phyloP scores from a whole-genome alignment of 2,329 filamentous ascomycete species.

The Xylariaceae sp. region DNA sequence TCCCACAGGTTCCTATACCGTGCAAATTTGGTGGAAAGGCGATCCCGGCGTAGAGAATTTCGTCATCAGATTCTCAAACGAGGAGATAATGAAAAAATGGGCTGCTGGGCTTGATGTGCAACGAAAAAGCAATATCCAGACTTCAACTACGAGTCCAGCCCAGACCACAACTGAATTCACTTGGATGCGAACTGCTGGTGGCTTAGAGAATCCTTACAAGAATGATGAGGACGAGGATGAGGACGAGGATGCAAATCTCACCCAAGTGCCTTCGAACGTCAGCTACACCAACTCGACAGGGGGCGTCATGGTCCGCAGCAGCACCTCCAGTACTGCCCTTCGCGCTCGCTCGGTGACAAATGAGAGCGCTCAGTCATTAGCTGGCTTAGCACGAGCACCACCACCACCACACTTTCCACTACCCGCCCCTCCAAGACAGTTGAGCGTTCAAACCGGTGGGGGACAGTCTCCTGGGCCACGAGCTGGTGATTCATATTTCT shows the following conservation, averaged over 20 bases:
- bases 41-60: slow-evolving; percentile 96
- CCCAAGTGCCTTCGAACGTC: slow-evolving; percentile 33
- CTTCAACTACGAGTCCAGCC: slow-evolving; percentile 45
- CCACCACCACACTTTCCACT: slow-evolving; percentile 69
- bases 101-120: slow-evolving; percentile 73
- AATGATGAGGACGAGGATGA: slow-evolving; percentile 61
- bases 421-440: slow-evolving; percentile 50
- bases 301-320: slow-evolving; percentile 57
- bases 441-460: slow-evolving; percentile 64
- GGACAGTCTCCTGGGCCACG: slow-evolving; percentile 58
- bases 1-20: slow-evolving; percentile 74
- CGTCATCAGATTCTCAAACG: slow-evolving; percentile 86
- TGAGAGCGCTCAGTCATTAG: slow-evolving; percentile 60
- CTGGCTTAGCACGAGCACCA: slow-evolving; percentile 54
- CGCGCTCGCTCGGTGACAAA: slow-evolving; percentile 72
- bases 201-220: slow-evolving; percentile 79
- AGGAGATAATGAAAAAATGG: slow-evolving; percentile 94
- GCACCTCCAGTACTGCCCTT: slow-evolving; percentile 70
- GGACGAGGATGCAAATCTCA: slow-evolving; percentile 25
- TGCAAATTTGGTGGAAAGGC: slow-evolving; percentile 98
- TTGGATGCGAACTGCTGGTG: slow-evolving; percentile 67
- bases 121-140: slow-evolving; percentile 56
- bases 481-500: slow-evolving; percentile 86
- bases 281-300: slow-evolving; percentile 31
- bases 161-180: slow-evolving; percentile 67